phyloP scores from a whole-genome alignment of 768 basidiomycete species.

The Trametes cinnabarina region DNA sequence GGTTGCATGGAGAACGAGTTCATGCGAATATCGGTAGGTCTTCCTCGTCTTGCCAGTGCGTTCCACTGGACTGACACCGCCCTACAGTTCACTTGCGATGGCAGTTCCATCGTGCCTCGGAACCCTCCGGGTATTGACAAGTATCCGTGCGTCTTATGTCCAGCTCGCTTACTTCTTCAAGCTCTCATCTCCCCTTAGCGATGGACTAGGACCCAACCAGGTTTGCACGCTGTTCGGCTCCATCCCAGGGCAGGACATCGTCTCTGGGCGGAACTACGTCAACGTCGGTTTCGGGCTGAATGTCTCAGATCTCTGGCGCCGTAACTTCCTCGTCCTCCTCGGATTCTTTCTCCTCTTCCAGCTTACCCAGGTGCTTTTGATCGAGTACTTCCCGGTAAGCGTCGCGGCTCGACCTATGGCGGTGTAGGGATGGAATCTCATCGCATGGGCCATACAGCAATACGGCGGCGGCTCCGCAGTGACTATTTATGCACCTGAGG shows the following conservation, averaged over 20 bases:
- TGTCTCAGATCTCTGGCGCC: slow-evolving; percentile 57
- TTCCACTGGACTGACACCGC: slow-evolving; percentile 8
- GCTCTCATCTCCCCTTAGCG: slow-evolving; percentile 33
- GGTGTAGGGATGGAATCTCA: background rate
- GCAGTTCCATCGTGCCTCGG: slow-evolving; percentile 61
- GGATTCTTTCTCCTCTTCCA: slow-evolving; percentile 72
- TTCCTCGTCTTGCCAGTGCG: no score
- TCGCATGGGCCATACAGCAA: slow-evolving; percentile 35
- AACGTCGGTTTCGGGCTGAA: slow-evolving; percentile 50
- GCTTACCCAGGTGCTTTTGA: slow-evolving; percentile 60
- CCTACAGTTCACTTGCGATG: slow-evolving; percentile 60
- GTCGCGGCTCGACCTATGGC: slow-evolving; percentile 5
- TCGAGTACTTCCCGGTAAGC: slow-evolving; percentile 64
- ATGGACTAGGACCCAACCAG: slow-evolving; percentile 62
- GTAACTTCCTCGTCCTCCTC: slow-evolving; percentile 67
- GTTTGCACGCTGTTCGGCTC: slow-evolving; percentile 77
- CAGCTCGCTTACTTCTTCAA: slow-evolving; percentile 26
- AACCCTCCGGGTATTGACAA: slow-evolving; percentile 53
- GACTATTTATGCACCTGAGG: slow-evolving; percentile 61
- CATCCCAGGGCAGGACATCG: slow-evolving; percentile 47
- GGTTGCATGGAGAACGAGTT: slow-evolving; percentile 87
- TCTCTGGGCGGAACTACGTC: slow-evolving; percentile 65
- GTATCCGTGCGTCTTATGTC: slow-evolving; percentile 54
- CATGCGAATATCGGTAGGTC: slow-evolving; percentile 58
- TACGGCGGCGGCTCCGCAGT: slow-evolving; percentile 49